Percentiles rank a stretch among this genome's conserved stretches.
Evolutionary conservation across 305 asterid genomes (phyloP).

Genomic region (Withania somnifera): DNA sequence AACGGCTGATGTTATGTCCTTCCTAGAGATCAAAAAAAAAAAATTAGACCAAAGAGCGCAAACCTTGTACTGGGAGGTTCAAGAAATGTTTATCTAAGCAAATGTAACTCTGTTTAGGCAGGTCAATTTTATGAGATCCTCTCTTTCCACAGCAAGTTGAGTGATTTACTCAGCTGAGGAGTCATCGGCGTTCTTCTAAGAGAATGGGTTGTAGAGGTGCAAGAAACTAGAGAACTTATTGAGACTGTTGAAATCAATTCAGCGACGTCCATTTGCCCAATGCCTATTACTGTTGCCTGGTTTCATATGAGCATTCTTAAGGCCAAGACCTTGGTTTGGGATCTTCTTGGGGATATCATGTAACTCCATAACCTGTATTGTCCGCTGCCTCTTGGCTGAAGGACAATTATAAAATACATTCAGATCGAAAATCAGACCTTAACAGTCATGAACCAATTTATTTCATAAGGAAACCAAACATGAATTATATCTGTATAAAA

Average conservation of each 20-base stretch:
- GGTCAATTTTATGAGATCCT: too few species aligned
- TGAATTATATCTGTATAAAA: background rate
- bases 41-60: background rate
- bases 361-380: slow-evolving; percentile 82
- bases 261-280: slow-evolving; percentile 47
- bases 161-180: background rate
- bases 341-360: slow-evolving; percentile 69
- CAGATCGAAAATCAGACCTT: background rate
- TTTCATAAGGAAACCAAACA: background rate
- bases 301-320: slow-evolving; percentile 37
- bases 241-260: slow-evolving; percentile 17
- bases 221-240: slow-evolving; percentile 7
- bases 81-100: background rate
- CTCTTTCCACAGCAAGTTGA: background rate
- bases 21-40: background rate
- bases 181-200: slow-evolving; percentile 2
- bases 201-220: slow-evolving; percentile 7
- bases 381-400: slow-evolving; percentile 80
- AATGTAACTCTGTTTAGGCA: background rate
- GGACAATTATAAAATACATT: slow-evolving; percentile 1
- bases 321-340: slow-evolving; percentile 7
- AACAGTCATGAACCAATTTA: background rate
- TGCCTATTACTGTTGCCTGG: slow-evolving; percentile 50
- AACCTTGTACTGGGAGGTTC: background rate
- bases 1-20: background rate